These are phyloP conservation scores for Cytospora mali DNA, from an alignment of 2,329 filamentous ascomycete genomes.

Conservation along the genomic window DNA sequence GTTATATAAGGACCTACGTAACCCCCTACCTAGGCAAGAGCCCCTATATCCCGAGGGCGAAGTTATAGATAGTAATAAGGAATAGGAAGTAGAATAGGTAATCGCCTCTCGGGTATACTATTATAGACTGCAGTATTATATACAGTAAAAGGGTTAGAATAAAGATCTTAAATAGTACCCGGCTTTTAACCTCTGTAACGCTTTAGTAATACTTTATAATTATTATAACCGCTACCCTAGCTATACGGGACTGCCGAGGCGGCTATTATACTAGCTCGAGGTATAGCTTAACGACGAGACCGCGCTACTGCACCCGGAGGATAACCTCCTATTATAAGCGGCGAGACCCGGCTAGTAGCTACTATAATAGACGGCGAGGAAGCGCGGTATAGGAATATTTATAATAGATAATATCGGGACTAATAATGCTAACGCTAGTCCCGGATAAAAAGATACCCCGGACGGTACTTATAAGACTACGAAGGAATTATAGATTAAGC, in stretches of 20 bases:
- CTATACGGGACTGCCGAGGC: neutral
- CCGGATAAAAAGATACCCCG: too few species aligned
- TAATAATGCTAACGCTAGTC: neutral
- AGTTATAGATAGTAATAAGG: neutral
- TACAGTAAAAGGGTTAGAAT: neutral
- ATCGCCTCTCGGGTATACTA: neutral
- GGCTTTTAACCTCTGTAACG: neutral
- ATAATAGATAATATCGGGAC: neutral
- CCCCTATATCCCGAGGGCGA: neutral
- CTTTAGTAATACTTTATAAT: neutral
- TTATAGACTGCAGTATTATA: neutral
- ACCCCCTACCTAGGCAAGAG: neutral
- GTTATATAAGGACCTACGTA: neutral
- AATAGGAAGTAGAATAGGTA: neutral
- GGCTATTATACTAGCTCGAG: neutral
- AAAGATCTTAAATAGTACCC: neutral
- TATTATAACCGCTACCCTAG: neutral
- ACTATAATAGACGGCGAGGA: too few species aligned
- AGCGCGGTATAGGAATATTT: neutral
- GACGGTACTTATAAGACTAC: too few species aligned
- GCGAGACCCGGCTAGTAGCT: too few species aligned
- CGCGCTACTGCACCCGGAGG: neutral
- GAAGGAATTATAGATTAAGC: neutral
- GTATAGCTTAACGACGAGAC: neutral
- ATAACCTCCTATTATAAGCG: neutral